Conservation (phyloP, 306 rosid species). For the Cucurbita pepo region DNA sequence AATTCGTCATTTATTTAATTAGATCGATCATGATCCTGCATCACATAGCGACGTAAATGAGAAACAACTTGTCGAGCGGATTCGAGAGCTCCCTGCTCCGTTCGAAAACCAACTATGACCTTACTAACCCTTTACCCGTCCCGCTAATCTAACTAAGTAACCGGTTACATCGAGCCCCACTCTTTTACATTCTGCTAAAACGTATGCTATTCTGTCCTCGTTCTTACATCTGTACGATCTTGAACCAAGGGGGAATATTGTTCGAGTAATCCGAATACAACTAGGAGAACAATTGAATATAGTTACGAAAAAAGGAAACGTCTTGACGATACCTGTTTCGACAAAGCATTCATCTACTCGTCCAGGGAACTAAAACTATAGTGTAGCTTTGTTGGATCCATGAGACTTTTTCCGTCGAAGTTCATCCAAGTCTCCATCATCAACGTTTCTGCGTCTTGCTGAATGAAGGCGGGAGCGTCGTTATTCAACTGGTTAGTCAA, state of each 20-base stretch:
- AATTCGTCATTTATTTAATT: constrained; percentile 37
- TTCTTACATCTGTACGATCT: background rate
- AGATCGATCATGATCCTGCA: constrained; percentile 49
- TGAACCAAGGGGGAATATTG: background rate
- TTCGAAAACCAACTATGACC: background rate
- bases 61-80: background rate
- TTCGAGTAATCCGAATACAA: background rate
- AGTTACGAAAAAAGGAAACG: background rate
- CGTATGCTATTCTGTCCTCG: background rate
- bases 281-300: background rate
- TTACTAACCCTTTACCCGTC: background rate
- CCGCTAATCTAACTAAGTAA: background rate
- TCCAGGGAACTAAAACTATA: constrained; percentile 26
- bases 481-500: constrained; percentile 16
- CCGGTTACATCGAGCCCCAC: background rate
- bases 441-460: constrained; percentile 12
- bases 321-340: constrained; percentile 28
- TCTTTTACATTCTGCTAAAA: background rate
- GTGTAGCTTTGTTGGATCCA: constrained; percentile 20
- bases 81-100: background rate
- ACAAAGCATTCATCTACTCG: constrained; percentile 26
- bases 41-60: background rate
- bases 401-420: constrained; percentile 16
- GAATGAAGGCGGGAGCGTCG: constrained; percentile 16
- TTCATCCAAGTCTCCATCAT: constrained; percentile 16